Base-by-base conservation (phyloP, 352 stramenopile species). In the Thraustotheca clavata region DNA sequence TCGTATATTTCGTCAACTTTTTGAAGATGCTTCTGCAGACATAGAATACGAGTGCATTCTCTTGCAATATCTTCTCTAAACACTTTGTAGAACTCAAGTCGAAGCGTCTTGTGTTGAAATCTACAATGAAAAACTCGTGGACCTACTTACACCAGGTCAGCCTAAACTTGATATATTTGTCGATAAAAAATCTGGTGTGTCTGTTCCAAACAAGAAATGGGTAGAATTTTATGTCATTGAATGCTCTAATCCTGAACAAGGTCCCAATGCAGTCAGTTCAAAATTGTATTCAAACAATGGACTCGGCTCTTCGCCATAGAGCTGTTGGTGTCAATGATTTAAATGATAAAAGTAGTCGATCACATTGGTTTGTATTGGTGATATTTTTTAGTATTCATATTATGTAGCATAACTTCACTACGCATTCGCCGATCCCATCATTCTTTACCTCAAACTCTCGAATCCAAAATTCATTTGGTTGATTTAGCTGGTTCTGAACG, bases 51-150 rank as follows among this genome's bases (percentile, higher is more conserved):
- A 55, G 24, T 65, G 8, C 16, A 9, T 31, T 40, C 0, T 5
- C 0, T 5, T 49, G 22, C 8, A n/a, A 39, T 20, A 11, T 27
- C 5, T n/a, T 4, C 27, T 14, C 39, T 35, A 18, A 38, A n/a
- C 12, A 32, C 0, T 14, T 36, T 6, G 24, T 54, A 65, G 57
- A 8, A 33, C 47, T 4, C 35, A 65, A 7, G 32, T 65, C 3
- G 35, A 65, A 7, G 7, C 57, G 7, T 65, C 57, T 8, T 16
- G n/a, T n/a, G 79, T 94, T 22, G 81, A 94, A 69, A 79, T 94
- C 50, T 91, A 94, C 71, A 94, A 94, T 60, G 85, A 94, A 61
- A 84, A 94, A 49, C 76, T 92, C 48, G 87, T 85, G 35, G 85
- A 94, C 41, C 62, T 94, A 20, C 62, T 94, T 2, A 22, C 71